phyloP scores from a whole-genome alignment of 225 moss, liverwort and hornwort genomes.

The Asterella californica region DNA sequence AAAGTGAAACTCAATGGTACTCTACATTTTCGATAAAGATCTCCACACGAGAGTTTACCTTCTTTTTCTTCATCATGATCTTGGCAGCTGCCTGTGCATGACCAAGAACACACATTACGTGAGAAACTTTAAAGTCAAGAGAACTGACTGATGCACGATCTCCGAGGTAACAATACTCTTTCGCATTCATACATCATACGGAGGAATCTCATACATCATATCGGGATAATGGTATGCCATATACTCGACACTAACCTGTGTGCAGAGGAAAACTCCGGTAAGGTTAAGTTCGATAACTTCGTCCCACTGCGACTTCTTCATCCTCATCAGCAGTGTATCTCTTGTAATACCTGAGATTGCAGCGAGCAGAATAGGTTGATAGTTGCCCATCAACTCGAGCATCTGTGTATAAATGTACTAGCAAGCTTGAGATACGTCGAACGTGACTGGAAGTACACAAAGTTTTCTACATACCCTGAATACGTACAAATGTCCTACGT shows the following conservation, averaged over 20 bases:
- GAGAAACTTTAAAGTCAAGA: neutral
- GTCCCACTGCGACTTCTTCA: conserved; percentile 97
- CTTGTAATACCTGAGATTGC: conserved; percentile 64
- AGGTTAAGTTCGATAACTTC: conserved; percentile 92
- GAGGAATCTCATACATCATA: neutral
- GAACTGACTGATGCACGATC: neutral
- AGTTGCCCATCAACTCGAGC: neutral
- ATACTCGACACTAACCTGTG: conserved; percentile 49
- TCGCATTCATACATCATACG: neutral
- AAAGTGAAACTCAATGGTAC: neutral
- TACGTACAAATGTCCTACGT: neutral
- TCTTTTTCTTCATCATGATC: conserved; percentile 95
- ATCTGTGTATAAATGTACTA: neutral
- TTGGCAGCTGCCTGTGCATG: conserved; percentile 76
- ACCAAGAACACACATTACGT: neutral
- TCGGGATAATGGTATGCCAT: neutral
- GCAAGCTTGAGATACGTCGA: neutral
- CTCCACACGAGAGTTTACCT: conserved; percentile 31
- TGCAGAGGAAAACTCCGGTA: conserved; percentile 93
- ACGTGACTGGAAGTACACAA: neutral
- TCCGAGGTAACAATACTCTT: neutral
- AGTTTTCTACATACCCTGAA: neutral
- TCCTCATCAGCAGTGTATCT: conserved; percentile 88
- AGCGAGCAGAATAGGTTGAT: neutral
- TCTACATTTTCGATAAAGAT: too few relatives aligned